phyloP scores from a whole-genome alignment of 129 eudicot species.

The Pulicaria dysenterica region DNA sequence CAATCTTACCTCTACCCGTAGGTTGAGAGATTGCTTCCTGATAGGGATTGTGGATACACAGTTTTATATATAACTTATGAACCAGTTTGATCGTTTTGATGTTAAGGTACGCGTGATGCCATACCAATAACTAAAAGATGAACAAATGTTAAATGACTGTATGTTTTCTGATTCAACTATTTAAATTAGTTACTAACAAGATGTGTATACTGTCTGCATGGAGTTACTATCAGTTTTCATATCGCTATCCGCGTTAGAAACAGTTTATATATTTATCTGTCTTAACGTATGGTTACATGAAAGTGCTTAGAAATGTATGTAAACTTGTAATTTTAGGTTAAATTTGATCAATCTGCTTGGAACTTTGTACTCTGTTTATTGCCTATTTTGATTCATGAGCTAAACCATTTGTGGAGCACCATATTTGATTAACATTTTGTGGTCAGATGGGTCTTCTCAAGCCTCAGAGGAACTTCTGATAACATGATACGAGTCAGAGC shows the following conservation, averaged over 20 bases:
- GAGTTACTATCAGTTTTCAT: neutral
- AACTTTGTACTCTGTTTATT: neutral
- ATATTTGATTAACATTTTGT: conserved; percentile 16
- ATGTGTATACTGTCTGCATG: neutral
- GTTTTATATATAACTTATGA: neutral
- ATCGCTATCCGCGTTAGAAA: neutral
- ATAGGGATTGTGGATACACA: conserved; percentile 16
- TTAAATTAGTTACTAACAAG: neutral
- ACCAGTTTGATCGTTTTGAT: neutral
- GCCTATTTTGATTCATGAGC: neutral
- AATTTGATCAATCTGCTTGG: conserved; percentile 3
- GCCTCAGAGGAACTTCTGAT: neutral
- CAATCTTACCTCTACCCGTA: too few relatives aligned
- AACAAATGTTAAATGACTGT: neutral
- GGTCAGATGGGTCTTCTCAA: conserved; percentile 8
- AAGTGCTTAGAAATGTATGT: neutral
- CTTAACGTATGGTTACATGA: conserved; percentile 5
- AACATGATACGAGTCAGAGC: neutral
- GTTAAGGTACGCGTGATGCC: conserved; percentile 1
- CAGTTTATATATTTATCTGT: neutral
- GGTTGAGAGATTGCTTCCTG: too few relatives aligned
- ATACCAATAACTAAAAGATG: neutral
- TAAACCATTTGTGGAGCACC: neutral
- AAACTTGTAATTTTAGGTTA: neutral
- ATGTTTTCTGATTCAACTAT: neutral